phyloP scores from a whole-genome alignment of 208 protist species.

The Histomonas meleagridis region DNA sequence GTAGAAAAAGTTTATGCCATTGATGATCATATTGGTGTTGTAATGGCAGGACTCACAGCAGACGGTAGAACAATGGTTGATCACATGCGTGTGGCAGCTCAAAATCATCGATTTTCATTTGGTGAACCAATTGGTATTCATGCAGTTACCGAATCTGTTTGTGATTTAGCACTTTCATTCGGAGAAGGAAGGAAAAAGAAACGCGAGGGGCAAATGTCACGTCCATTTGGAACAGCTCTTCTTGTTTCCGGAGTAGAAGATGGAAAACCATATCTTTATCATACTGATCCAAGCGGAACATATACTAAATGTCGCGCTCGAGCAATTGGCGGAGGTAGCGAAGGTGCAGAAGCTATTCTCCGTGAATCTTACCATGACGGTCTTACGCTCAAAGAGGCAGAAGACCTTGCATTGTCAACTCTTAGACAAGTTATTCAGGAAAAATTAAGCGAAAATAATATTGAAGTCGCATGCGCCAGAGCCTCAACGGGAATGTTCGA shows the following conservation, averaged over 20 bases:
- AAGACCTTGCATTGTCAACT: not conserved
- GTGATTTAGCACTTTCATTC: conserved; percentile 87
- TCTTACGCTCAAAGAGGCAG: conserved; percentile 16
- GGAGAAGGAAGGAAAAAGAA: not conserved
- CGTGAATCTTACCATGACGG: conserved; percentile 80
- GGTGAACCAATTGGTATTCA: conserved; percentile 91
- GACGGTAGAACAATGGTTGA: conserved; percentile 94
- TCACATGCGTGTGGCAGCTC: conserved; percentile 83
- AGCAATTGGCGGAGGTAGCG: conserved; percentile 88
- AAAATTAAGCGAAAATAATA: conserved; percentile 32
- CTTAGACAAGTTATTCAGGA: conserved; percentile 31
- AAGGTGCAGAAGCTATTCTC: conserved; percentile 89
- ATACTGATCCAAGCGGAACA: conserved; percentile 90
- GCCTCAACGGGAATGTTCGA: not conserved
- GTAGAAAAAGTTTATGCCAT: conserved; percentile 60
- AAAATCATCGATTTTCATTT: conserved; percentile 97
- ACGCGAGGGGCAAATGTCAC: conserved; percentile 10
- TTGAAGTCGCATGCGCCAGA: conserved; percentile 27
- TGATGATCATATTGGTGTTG: conserved; percentile 56
- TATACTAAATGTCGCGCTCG: conserved; percentile 85
- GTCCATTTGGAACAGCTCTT: not conserved
- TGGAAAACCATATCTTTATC: conserved; percentile 58
- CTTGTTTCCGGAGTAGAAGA: conserved; percentile 2
- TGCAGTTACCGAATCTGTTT: conserved; percentile 81
- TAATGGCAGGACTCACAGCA: conserved; percentile 88